Evolutionary conservation across 1,139 yeast genomes (phyloP).

Genomic region (Debaryomyces udenii): DNA sequence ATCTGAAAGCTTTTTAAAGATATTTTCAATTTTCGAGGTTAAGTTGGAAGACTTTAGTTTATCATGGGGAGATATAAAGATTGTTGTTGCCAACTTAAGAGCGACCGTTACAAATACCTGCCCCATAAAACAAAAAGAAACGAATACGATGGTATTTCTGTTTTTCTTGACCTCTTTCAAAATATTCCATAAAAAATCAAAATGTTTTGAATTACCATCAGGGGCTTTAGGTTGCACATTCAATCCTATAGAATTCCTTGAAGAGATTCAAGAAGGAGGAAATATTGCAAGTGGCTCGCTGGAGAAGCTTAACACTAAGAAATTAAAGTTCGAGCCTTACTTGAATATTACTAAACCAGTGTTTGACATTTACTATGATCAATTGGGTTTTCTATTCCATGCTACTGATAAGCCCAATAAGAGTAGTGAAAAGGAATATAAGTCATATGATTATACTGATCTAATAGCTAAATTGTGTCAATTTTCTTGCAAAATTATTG

Average conservation of each 20-base stretch:
- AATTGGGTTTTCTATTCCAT: constrained; percentile 23
- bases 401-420: constrained; percentile 9
- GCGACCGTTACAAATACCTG: constrained; percentile 13
- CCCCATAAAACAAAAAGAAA: neutral
- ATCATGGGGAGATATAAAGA: constrained; percentile 15
- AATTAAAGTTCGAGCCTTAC: constrained; percentile 22
- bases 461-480: constrained; percentile 15
- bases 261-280: neutral
- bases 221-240: constrained; percentile 6
- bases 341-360: constrained; percentile 36
- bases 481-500: constrained; percentile 30
- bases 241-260: constrained; percentile 3
- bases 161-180: constrained; percentile 29
- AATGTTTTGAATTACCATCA: constrained; percentile 39
- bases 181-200: constrained; percentile 32
- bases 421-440: constrained; percentile 11
- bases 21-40: constrained; percentile 21
- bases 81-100: constrained; percentile 13
- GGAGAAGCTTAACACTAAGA: neutral
- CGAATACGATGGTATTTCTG: constrained; percentile 1
- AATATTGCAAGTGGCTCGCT: neutral
- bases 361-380: constrained; percentile 45
- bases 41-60: constrained; percentile 38
- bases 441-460: neutral
- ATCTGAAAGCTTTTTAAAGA: constrained; percentile 2